Evolutionary conservation across 2,329 filamentous ascomycete genomes (phyloP), one percentile per base, ranked within the genome.

Genomic region (Fusarium anguioides): DNA sequence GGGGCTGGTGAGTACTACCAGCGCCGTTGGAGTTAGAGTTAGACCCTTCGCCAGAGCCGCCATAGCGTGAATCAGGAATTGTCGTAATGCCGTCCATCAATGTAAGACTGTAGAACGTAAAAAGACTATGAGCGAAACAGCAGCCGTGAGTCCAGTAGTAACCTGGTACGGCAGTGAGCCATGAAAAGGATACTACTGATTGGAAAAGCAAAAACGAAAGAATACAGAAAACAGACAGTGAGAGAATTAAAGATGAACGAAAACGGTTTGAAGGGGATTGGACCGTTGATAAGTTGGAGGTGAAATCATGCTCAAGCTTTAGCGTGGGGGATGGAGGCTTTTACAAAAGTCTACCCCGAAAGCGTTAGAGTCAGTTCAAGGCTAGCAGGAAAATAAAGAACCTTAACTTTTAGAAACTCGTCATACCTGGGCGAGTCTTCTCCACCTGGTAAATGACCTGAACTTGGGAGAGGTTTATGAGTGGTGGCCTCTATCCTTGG

Each of bases 11-110:
- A 42, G 60, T 15, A 51, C 47, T 39, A 46, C 48, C 57, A 50
- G 44, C 36, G 46, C 23, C 54, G 36, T 47, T 60, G 47, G 59
- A 52, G 45, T 45, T 58, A 5, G 55, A 60, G 55, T 45, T 62
- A 42, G 69, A 58, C 51, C 54, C 57, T 53, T 66, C 51, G 46
- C 63, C 68, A 62, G 63, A 60, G 52, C 55, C 66, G 52, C 46
- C 57, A 66, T 66, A 57, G 60, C 66, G 60, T 63, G 24, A 49
- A 64, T 60, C 56, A 47, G 71, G 50, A 35, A 61, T 63, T 53
- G 69, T 49, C 31, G 73, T 74, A 47, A 74, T 74, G 66, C 72
- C 74, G 69, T 75, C 74, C 75, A 76, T 76, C 56, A 66, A 68
- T 44, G 54, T 59, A 57, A 20, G 9, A 35, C 27, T 46, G 40